phyloP scores from a whole-genome alignment of 140 eudicot genomes.

The Stevia rebaudiana region DNA sequence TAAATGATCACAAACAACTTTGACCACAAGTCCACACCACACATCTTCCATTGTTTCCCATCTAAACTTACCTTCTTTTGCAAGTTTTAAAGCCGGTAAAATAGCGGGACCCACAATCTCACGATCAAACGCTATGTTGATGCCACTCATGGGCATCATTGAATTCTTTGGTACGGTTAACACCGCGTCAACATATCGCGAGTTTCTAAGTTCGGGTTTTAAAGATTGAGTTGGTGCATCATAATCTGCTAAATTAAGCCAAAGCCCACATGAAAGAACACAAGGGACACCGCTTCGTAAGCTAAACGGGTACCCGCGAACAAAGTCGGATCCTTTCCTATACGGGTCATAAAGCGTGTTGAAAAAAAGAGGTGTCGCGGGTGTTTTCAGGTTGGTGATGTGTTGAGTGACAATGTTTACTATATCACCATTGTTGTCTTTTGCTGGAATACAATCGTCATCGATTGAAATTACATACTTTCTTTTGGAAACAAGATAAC shows the following conservation, averaged over 20 bases:
- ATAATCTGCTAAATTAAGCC: conserved; percentile 86
- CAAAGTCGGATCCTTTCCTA: conserved; percentile 76
- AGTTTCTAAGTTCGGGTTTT: conserved; percentile 57
- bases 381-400: conserved; percentile 65
- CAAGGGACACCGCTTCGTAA: conserved; percentile 68
- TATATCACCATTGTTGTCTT: conserved; percentile 43
- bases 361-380: conserved; percentile 92
- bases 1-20: conserved; percentile 72
- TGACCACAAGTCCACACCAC: conserved; percentile 83
- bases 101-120: conserved; percentile 79
- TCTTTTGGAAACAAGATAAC: conserved; percentile 73
- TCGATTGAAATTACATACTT: conserved; percentile 69
- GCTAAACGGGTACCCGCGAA: conserved; percentile 98
- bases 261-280: conserved; percentile 74
- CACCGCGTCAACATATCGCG: conserved; percentile 84
- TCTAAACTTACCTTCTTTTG: conserved; percentile 71
- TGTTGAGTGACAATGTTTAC: conserved; percentile 67
- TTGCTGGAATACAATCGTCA: conserved; percentile 81
- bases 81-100: conserved; percentile 69
- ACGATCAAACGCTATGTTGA: conserved; percentile 69
- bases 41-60: conserved; percentile 96
- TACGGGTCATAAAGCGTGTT: conserved; percentile 88
- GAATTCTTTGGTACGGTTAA: conserved; percentile 62
- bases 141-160: conserved; percentile 84
- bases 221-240: conserved; percentile 96